These are phyloP conservation scores for Suhomyces sp. DNA, from an alignment of 805 yeast species.

Conservation along the genomic window DNA sequence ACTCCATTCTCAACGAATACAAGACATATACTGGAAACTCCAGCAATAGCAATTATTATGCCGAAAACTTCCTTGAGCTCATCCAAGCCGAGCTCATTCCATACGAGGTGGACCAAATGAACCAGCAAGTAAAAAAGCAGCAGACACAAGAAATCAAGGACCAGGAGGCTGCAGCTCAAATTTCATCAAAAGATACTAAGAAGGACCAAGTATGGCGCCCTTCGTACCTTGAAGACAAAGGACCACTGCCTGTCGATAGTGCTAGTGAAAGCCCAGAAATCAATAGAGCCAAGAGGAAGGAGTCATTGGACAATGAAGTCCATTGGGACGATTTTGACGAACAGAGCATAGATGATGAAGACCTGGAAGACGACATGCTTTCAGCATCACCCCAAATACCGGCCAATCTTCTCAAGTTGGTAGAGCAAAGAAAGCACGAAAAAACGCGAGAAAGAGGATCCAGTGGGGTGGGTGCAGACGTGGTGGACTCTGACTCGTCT, in stretches of 20 bases:
- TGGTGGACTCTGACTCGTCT: slow-evolving; percentile 10
- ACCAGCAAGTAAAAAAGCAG: slow-evolving; percentile 16
- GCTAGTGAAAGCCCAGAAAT: not conserved
- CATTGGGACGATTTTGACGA: slow-evolving; percentile 22
- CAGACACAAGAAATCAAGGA: slow-evolving; percentile 9
- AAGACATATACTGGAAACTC: slow-evolving; percentile 64
- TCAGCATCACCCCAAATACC: slow-evolving; percentile 73
- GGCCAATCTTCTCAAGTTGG: slow-evolving; percentile 52
- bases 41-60: slow-evolving; percentile 68
- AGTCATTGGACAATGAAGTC: slow-evolving; percentile 15
- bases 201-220: not conserved
- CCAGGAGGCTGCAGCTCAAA: not conserved
- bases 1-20: slow-evolving; percentile 82
- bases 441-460: slow-evolving; percentile 16
- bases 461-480: slow-evolving; percentile 10
- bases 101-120: slow-evolving; percentile 32
- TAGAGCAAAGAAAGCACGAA: slow-evolving; percentile 46
- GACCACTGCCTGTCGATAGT: not conserved
- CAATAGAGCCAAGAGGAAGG: slow-evolving; percentile 1
- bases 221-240: not conserved
- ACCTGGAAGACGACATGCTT: slow-evolving; percentile 42
- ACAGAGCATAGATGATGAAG: slow-evolving; percentile 37
- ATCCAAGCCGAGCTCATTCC: slow-evolving; percentile 54
- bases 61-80: slow-evolving; percentile 79
- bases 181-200: not conserved